These are phyloP conservation scores for Dalbergia cultrata DNA, from an alignment of 306 rosid genomes.

Conservation along the genomic window DNA sequence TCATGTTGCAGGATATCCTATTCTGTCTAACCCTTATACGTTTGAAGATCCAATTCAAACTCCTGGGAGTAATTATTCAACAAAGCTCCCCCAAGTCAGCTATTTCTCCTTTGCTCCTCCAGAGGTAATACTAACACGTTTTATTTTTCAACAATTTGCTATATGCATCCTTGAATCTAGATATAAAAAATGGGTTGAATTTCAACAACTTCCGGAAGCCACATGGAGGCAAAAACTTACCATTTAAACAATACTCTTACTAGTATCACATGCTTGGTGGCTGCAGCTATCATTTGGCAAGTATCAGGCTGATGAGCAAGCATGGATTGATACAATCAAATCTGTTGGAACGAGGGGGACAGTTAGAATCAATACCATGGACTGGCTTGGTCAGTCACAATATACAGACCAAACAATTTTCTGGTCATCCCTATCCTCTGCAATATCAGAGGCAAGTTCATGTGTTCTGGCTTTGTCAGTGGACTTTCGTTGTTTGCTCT, in stretches of 20 bases:
- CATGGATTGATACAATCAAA: slow-evolving; percentile 84
- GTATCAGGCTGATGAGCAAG: slow-evolving; percentile 90
- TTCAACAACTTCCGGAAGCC: not conserved
- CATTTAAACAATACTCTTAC: not conserved
- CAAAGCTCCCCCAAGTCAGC: slow-evolving; percentile 58
- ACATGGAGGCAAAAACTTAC: slow-evolving; percentile 9
- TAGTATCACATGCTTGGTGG: slow-evolving; percentile 35
- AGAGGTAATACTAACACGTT: slow-evolving; percentile 65
- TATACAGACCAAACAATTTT: slow-evolving; percentile 67
- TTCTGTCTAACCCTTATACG: slow-evolving; percentile 64
- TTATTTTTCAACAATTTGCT: slow-evolving; percentile 31
- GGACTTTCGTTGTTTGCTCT: not conserved
- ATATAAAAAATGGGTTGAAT: slow-evolving; percentile 30
- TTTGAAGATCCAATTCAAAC: slow-evolving; percentile 67
- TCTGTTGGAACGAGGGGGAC: slow-evolving; percentile 68
- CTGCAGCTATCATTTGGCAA: slow-evolving; percentile 82
- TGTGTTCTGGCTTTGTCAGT: slow-evolving; percentile 21
- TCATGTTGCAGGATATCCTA: slow-evolving; percentile 81
- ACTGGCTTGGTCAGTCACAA: slow-evolving; percentile 96
- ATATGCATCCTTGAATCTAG: slow-evolving; percentile 35
- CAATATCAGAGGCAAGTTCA: slow-evolving; percentile 84
- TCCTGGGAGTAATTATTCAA: slow-evolving; percentile 68
- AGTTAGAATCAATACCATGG: slow-evolving; percentile 89
- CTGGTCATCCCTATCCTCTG: slow-evolving; percentile 91
- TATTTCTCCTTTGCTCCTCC: slow-evolving; percentile 95